Evolutionary conservation across 257 asterid species (phyloP).

Genomic region (Mitragyna speciosa): DNA sequence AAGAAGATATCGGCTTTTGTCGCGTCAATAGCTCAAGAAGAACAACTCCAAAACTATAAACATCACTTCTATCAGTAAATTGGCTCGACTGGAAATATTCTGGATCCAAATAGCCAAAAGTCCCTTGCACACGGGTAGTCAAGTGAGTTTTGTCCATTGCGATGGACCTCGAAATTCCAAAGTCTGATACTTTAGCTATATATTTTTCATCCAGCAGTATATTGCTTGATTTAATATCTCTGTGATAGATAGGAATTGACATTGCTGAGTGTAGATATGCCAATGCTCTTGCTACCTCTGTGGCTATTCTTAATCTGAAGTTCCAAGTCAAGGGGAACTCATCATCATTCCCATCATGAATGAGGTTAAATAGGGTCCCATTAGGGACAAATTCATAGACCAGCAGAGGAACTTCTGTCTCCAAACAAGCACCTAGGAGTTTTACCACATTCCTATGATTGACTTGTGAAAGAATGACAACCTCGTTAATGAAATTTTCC

Average conservation of each 20-base stretch:
- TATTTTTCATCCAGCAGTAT: conserved; percentile 20
- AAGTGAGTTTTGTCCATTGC: conserved; percentile 12
- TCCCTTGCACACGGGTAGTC: conserved; percentile 14
- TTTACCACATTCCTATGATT: conserved; percentile 20
- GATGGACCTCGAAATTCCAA: conserved; percentile 13
- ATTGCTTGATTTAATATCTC: conserved; percentile 22
- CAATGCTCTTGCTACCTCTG: conserved; percentile 21
- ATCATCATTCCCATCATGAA: conserved; percentile 3
- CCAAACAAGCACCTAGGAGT: conserved; percentile 10
- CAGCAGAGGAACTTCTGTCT: conserved; percentile 7
- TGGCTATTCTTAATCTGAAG: conserved; percentile 20
- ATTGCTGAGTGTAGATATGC: conserved; percentile 21
- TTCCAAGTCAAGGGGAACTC: conserved; percentile 12
- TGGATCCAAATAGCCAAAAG: conserved; percentile 24
- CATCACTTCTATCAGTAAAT: conserved; percentile 11
- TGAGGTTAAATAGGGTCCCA: conserved; percentile 16
- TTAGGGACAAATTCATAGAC: conserved; percentile 14
- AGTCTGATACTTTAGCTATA: conserved; percentile 15
- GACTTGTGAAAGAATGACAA: conserved; percentile 16
- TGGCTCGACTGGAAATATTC: conserved; percentile 7
- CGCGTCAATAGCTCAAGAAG: conserved; percentile 18
- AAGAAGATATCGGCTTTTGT: conserved; percentile 13
- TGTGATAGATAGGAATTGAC: conserved; percentile 15
- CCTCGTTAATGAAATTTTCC: conserved; percentile 17
- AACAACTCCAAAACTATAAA: conserved; percentile 25